These are phyloP conservation scores for Diaporthe sp. DNA, from an alignment of 2,329 filamentous ascomycete genomes.

Conservation along the genomic window DNA sequence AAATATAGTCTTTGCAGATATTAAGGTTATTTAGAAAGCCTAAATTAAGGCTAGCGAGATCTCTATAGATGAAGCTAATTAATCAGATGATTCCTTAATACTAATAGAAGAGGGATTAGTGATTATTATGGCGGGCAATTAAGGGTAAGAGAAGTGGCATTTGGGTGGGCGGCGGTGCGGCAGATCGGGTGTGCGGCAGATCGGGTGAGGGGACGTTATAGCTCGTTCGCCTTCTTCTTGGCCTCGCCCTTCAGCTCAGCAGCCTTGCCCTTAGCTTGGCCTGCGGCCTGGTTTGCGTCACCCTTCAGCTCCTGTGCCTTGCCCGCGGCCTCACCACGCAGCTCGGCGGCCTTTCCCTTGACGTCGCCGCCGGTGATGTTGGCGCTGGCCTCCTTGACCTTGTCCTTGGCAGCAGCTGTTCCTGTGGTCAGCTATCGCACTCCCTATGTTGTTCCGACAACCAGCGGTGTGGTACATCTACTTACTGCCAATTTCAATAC, in stretches of 20 bases:
- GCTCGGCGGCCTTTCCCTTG: conserved; percentile 52
- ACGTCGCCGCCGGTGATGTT: conserved; percentile 52
- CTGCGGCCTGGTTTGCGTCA: conserved; percentile 55
- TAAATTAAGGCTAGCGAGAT: too few species aligned
- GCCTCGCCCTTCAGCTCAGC: conserved; percentile 43
- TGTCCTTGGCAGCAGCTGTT: conserved; percentile 57
- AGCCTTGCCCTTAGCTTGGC: conserved; percentile 51
- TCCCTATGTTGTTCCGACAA: not conserved
- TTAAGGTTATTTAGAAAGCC: too few species aligned
- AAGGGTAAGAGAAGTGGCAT: too few species aligned
- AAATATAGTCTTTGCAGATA: too few species aligned
- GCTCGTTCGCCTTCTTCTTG: conserved; percentile 41
- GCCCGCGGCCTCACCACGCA: conserved; percentile 47
- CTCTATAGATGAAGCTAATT: too few species aligned
- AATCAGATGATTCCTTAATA: too few species aligned
- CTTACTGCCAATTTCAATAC: conserved; percentile 71
- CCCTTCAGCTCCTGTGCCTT: conserved; percentile 52
- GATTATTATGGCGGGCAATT: too few species aligned
- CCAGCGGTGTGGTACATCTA: conserved; percentile 33
- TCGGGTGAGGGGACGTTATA: too few species aligned
- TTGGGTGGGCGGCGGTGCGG: too few species aligned
- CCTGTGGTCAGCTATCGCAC: conserved; percentile 32
- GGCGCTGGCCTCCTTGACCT: conserved; percentile 62
- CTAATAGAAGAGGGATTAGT: too few species aligned
- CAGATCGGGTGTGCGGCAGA: too few species aligned